Evolutionary conservation across 108 stramenopile genomes (phyloP), one percentile per base, ranked within the genome.

Genomic region (Skeletonema costatum): DNA sequence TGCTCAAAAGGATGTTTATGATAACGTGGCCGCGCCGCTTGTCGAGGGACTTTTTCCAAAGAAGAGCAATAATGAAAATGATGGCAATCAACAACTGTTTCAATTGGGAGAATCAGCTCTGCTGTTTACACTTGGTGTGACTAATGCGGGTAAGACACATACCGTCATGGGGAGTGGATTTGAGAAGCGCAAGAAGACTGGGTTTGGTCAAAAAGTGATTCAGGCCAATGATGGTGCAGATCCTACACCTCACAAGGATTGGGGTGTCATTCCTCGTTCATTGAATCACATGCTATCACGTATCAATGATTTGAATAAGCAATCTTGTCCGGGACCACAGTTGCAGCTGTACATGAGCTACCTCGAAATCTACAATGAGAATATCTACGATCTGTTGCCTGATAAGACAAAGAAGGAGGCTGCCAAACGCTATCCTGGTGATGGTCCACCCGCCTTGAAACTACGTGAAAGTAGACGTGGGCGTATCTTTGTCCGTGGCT

Each of bases 301-400:
- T 12, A 64, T 90, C 60, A 69, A 80, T 10, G 32, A 38, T 1
- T 31, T 69, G 39, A 84, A 86, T 41, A 35, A 32, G 11, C 19
- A 35, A 31, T 53, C 62, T 30, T 41, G 68, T 6, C 51, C 70
- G 66, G 65, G 38, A 56, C 80, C 70, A 13, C 36, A 62, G 50
- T 66, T 86, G 44, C 67, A 90, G 64, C 58, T 96, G 16, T 81
- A 78, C 72, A 79, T 98, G 78, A 93, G 93, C 71, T 98, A 91
- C 83, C 83, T 99, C 36, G 98, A 99, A 77, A 95, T 99, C 42
- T 98, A 99, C 91, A 99, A 99, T 75, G 99, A 99, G 74, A 87
- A 98, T 36, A 80, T 99, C 12, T 97, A 85, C 65, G 98, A 99
- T 73, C 83, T 99, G 19, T 86, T 98, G 32, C 92, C 93, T 0